Conservation (phyloP, 345 rosid genomes). For the Crucihimalaya himalaica region DNA sequence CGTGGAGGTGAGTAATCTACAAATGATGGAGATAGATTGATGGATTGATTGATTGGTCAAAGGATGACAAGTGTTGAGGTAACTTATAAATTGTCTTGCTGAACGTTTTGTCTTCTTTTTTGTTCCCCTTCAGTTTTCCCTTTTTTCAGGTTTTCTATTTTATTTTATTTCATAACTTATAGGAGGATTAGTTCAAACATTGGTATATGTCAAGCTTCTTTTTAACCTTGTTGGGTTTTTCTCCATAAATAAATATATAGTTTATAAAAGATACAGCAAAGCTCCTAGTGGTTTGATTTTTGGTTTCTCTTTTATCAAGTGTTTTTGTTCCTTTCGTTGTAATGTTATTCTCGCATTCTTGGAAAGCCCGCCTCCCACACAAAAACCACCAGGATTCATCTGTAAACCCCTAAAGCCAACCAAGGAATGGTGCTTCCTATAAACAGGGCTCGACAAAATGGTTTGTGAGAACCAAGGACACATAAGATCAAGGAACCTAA, state of each 20-base stretch:
- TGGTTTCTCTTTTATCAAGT: neutral
- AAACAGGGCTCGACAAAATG: too few relatives aligned
- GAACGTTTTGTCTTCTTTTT: neutral
- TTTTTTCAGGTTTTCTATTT: neutral
- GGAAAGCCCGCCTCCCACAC: neutral
- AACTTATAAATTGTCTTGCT: slow-evolving; percentile 28
- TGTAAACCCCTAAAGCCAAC: neutral
- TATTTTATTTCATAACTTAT: slow-evolving; percentile 35
- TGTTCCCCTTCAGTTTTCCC: slow-evolving; percentile 21
- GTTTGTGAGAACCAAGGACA: neutral
- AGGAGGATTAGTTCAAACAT: slow-evolving; percentile 39
- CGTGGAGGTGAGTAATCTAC: slow-evolving; percentile 55
- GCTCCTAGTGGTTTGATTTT: slow-evolving; percentile 5
- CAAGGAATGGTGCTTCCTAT: neutral
- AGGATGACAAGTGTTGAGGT: slow-evolving; percentile 27
- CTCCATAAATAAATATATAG: slow-evolving; percentile 27
- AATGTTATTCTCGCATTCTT: neutral
- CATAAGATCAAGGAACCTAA: neutral
- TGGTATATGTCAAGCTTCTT: slow-evolving; percentile 24
- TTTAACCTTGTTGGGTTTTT: slow-evolving; percentile 14
- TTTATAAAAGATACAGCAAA: neutral
- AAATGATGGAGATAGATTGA: slow-evolving; percentile 18
- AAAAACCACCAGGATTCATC: neutral
- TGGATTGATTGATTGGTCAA: slow-evolving; percentile 34
- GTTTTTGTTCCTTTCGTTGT: neutral